Base-by-base conservation (phyloP, 257 asterid species). In the Linaria vulgaris region DNA sequence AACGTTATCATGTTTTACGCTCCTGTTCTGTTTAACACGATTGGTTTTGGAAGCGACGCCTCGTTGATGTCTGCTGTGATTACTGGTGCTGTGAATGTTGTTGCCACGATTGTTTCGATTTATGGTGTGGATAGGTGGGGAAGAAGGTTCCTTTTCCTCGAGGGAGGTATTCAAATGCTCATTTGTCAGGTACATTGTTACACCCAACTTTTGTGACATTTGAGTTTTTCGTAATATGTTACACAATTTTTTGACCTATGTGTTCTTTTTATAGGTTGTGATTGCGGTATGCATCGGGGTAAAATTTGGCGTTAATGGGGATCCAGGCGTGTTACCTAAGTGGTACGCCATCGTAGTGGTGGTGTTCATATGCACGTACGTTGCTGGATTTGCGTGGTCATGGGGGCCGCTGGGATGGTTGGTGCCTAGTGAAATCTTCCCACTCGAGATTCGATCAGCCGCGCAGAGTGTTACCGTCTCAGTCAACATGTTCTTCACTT, bases 351-450 rank as follows among this genome's bases (percentile, higher is more conserved):
- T 67, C 19, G 65, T 87, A 56, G 94, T 90, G 46, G 94, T 90
- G 25, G 59, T 72, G 60, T 80, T 90, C 27, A 87, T 90, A 22
- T 90, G 97, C 60, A 59, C 79, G 14, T 90, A 87, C 15, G 97
- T 90, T 0, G 78, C 88, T 6, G 97, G 86, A 24, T 87, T 89
- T 48, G 89, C 95, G 0, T 83, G 94, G 95, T 90, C 97, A 20
- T 90, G 97, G 97, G 97, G 97, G 0, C 97, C 97, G 4, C 72
- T 90, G 5, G 97, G 95, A 1, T 87, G 97, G 97, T 58, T 90
- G 3, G 95, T 90, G 11, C 95, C 95, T 0, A 89, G 96, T 68
- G 95, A 89, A 64, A 89, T 89, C 5, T 89, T 89, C 75, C 95
- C 97, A 4, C 69, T 90, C 0, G 97, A 90, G 56, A 80, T 90